A percentile compares a stretch with the other conserved stretches of the same genome.
These are phyloP conservation scores for Epichloe baconii DNA, from an alignment of 2,329 filamentous ascomycete genomes.

Conservation along the genomic window DNA sequence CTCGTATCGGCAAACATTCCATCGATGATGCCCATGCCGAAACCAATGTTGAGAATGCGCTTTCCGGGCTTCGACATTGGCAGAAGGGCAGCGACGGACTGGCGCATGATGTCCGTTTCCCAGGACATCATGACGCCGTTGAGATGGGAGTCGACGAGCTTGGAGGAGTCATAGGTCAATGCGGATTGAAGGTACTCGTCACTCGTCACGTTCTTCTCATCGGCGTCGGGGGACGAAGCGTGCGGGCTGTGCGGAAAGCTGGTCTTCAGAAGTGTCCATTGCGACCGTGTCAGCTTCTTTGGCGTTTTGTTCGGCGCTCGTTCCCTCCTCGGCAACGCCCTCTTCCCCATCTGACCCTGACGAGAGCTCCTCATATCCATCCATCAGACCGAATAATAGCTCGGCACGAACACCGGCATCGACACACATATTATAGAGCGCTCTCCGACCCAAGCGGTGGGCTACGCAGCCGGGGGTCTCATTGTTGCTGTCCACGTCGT, in stretches of 20 bases:
- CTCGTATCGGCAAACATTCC: conserved; percentile 55
- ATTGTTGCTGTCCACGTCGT: conserved; percentile 73
- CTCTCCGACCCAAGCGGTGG: conserved; percentile 49
- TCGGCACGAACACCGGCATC: conserved; percentile 86
- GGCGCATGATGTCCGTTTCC: conserved; percentile 78
- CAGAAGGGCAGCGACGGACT: conserved; percentile 56
- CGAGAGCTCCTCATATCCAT: conserved; percentile 63
- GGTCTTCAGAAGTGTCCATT: conserved; percentile 14
- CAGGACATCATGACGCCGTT: conserved; percentile 94
- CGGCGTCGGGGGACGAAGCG: conserved; percentile 22
- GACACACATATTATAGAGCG: conserved; percentile 71
- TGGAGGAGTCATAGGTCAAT: conserved; percentile 50
- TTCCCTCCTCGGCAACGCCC: conserved; percentile 26
- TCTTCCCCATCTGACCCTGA: conserved; percentile 40
- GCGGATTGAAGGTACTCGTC: conserved; percentile 55
- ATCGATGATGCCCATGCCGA: conserved; percentile 86
- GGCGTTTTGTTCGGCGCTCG: conserved; percentile 10
- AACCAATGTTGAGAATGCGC: conserved; percentile 72
- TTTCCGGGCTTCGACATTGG: conserved; percentile 35
- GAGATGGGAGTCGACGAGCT: conserved; percentile 58
- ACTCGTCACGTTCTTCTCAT: conserved; percentile 42
- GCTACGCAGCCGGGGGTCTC: conserved; percentile 92
- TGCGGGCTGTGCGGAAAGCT: conserved; percentile 8
- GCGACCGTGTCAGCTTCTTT: conserved; percentile 16
- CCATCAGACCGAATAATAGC: conserved; percentile 68